These are phyloP conservation scores for Eucalyptus leucophloia DNA, from an alignment of 345 rosid species.

Conservation along the genomic window DNA sequence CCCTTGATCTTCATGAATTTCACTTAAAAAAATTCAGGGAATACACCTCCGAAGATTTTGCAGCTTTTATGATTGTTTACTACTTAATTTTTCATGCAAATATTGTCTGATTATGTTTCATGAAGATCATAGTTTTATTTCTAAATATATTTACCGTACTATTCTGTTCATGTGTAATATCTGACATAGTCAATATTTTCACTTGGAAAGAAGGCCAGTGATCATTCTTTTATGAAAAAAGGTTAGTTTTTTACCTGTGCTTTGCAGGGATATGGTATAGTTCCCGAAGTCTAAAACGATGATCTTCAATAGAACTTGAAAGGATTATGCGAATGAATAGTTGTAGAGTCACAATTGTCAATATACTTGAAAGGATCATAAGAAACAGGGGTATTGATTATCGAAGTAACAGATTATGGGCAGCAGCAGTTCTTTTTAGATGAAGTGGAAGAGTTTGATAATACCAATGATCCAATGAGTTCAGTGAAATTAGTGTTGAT, in stretches of 20 bases:
- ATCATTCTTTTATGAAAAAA: background rate
- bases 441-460: no score
- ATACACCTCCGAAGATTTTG: background rate
- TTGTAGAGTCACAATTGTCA: no score
- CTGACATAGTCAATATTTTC: background rate
- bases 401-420: no score
- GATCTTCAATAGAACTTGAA: no score
- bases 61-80: background rate
- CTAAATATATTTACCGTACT: background rate
- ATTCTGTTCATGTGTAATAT: background rate
- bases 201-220: background rate
- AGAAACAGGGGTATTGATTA: no score
- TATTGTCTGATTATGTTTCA: background rate
- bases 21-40: background rate
- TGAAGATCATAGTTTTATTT: background rate
- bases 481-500: no score
- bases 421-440: no score
- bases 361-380: no score
- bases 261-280: background rate
- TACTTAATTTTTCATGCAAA: background rate
- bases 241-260: background rate
- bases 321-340: no score
- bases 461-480: no score
- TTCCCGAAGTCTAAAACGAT: background rate
- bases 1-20: background rate